phyloP scores from a whole-genome alignment of 208 protist species.

The Entamoeba dispar region DNA sequence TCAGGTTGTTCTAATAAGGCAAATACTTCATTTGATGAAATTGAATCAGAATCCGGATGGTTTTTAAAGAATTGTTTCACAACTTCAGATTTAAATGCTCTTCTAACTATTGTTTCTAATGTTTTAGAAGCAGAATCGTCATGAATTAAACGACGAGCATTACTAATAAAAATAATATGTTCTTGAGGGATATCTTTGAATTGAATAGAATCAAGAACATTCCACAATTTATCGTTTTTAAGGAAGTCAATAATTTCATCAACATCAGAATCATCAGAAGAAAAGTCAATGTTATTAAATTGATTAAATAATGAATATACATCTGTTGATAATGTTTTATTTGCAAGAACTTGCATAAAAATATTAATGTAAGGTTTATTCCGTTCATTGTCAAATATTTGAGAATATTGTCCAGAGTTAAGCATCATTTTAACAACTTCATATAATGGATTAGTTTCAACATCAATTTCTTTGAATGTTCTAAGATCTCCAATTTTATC shows the following conservation, averaged over 20 bases:
- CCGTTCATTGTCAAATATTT: background rate
- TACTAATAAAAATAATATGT: background rate
- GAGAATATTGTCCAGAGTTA: background rate
- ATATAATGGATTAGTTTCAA: background rate
- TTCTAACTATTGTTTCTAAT: background rate
- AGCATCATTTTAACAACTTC: background rate
- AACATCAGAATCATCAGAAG: background rate
- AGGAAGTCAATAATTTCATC: background rate
- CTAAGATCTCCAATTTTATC: background rate
- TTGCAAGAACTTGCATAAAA: background rate
- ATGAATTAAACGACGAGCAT: background rate
- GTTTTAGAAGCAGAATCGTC: background rate
- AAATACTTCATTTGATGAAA: background rate
- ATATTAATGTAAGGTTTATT: background rate
- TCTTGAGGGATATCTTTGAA: background rate
- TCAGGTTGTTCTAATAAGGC: background rate
- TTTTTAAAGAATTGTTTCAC: background rate
- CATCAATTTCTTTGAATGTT: background rate
- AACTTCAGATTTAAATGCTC: background rate
- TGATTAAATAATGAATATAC: background rate
- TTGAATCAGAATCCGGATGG: background rate
- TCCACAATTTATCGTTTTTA: background rate
- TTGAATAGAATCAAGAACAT: background rate
- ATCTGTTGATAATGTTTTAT: background rate
- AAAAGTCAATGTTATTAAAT: background rate